These are phyloP conservation scores for Phytophthora boehmeriae DNA, from an alignment of 352 stramenopile species.

Conservation along the genomic window DNA sequence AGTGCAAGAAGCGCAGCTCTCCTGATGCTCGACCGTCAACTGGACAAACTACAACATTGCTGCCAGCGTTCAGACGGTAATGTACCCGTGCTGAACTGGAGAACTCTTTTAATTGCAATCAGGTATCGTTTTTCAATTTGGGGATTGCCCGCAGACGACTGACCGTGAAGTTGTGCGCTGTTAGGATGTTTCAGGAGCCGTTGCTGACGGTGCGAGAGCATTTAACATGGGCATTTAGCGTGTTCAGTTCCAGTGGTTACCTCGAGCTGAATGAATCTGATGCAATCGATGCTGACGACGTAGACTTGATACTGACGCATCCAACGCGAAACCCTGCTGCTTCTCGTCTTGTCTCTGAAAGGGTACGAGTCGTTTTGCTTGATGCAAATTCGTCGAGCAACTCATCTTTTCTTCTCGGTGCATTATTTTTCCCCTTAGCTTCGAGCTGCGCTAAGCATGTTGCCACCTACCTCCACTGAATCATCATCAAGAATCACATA, in stretches of 20 bases:
- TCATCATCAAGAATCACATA: constrained; percentile 49
- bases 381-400: not conserved
- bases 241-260: constrained; percentile 59
- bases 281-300: constrained; percentile 41
- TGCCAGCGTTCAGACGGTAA: constrained; percentile 61
- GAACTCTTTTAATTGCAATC: constrained; percentile 57
- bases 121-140: constrained; percentile 30
- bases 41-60: constrained; percentile 67
- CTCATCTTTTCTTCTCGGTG: not conserved
- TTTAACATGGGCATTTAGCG: constrained; percentile 58
- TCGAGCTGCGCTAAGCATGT: constrained; percentile 49
- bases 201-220: constrained; percentile 60
- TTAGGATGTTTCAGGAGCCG: constrained; percentile 65
- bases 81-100: constrained; percentile 71
- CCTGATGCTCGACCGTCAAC: constrained; percentile 48
- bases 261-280: constrained; percentile 47
- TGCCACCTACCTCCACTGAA: constrained; percentile 19
- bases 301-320: constrained; percentile 62
- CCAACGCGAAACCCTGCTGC: constrained; percentile 52
- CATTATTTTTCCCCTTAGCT: constrained; percentile 31
- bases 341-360: constrained; percentile 55
- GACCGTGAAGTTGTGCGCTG: not conserved
- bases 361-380: constrained; percentile 32
- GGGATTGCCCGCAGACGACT: not conserved
- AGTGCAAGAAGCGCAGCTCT: constrained; percentile 8